Percentiles rank a stretch among this genome's conserved stretches.
Evolutionary conservation across 441 rosid genomes (phyloP).

Genomic region (Melastoma candidum): DNA sequence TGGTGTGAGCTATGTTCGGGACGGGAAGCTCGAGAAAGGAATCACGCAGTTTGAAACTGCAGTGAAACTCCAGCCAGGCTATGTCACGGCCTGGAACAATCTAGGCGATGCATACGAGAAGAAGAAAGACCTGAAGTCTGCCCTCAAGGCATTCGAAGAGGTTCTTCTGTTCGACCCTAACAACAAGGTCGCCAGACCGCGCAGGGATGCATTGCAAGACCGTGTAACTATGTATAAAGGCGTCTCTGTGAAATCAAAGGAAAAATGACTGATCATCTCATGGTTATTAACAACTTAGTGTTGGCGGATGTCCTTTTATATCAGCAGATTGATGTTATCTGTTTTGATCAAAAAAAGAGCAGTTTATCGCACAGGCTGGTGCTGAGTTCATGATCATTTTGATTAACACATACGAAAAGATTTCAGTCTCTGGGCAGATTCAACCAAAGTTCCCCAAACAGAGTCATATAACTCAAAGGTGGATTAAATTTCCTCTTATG

Average conservation of each 20-base stretch:
- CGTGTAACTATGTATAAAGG: conserved; percentile 68
- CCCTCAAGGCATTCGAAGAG: conserved; percentile 90
- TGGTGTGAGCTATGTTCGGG: conserved; percentile 67
- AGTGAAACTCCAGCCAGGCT: conserved; percentile 86
- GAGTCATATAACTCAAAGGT: no score
- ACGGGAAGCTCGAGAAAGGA: conserved; percentile 83
- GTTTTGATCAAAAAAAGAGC: no score
- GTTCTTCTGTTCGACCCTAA: conserved; percentile 84
- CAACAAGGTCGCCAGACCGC: conserved; percentile 75
- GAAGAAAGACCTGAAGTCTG: conserved; percentile 66
- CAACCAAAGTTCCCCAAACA: no score
- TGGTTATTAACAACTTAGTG: no score
- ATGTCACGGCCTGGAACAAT: conserved; percentile 97
- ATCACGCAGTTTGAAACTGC: conserved; percentile 72
- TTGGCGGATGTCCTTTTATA: no score
- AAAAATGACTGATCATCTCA: conserved; percentile 29
- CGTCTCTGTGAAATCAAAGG: conserved; percentile 62
- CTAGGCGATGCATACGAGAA: conserved; percentile 95
- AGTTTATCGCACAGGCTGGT: no score
- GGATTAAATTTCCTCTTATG: no score
- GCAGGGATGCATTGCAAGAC: conserved; percentile 67
- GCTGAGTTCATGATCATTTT: no score
- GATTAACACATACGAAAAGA: no score
- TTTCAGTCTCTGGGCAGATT: no score
- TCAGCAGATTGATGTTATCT: no score